Evolutionary conservation across 306 rosid genomes (phyloP).

Genomic region (Cicer cuneatum): DNA sequence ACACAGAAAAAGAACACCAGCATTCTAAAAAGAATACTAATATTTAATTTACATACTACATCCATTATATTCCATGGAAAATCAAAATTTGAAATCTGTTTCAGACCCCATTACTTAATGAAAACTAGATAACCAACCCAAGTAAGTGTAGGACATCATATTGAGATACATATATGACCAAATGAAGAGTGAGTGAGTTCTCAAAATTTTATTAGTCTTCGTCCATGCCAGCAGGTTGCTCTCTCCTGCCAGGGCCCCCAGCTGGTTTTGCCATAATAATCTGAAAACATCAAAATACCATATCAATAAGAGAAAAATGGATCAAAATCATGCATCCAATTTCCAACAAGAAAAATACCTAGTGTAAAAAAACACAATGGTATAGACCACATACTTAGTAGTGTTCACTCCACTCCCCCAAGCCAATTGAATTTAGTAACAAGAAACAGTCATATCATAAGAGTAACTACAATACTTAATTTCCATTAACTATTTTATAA

Average conservation of each 20-base stretch:
- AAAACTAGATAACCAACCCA: conserved; percentile 46
- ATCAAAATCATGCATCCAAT: conserved; percentile 13
- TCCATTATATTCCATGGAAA: conserved; percentile 12
- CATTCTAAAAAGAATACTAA: conserved; percentile 11
- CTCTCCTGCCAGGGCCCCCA: conserved; percentile 81
- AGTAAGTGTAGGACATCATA: conserved; percentile 37
- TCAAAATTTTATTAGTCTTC: conserved; percentile 64
- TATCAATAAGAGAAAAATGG: neutral
- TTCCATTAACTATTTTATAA: neutral
- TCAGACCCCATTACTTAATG: conserved; percentile 11
- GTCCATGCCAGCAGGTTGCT: conserved; percentile 83
- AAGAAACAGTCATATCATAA: conserved; percentile 8
- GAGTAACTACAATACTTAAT: neutral
- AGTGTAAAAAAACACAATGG: neutral
- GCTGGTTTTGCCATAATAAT: conserved; percentile 95
- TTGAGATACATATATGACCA: conserved; percentile 38
- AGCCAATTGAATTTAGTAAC: conserved; percentile 1
- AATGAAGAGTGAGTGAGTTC: neutral
- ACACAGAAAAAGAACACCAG: conserved; percentile 14
- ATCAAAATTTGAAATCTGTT: conserved; percentile 49
- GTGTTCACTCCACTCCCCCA: neutral
- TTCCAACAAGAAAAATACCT: conserved; percentile 1
- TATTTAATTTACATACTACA: conserved; percentile 46
- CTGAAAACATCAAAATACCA: conserved; percentile 53
- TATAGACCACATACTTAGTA: neutral